These are phyloP conservation scores for Leishmania martiniquensis DNA, from an alignment of 208 protist species.

Conservation along the genomic window DNA sequence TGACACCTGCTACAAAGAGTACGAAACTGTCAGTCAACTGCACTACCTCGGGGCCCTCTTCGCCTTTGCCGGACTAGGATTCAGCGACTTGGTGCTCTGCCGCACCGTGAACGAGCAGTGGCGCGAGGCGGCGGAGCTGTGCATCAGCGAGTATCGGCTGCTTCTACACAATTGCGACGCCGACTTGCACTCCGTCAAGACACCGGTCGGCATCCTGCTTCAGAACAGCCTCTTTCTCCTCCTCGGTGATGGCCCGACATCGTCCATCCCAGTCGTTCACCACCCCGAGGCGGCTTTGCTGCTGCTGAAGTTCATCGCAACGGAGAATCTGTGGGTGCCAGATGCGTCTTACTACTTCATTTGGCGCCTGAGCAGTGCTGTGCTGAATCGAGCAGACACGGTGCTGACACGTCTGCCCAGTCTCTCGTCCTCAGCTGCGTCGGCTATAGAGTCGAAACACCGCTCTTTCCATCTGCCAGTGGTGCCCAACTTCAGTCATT, in stretches of 20 bases:
- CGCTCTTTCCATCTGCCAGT: constrained; percentile 24
- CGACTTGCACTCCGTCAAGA: constrained; percentile 43
- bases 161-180: constrained; percentile 60
- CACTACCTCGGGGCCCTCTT: constrained; percentile 71
- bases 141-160: constrained; percentile 73
- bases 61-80: constrained; percentile 52
- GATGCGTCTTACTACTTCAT: constrained; percentile 40
- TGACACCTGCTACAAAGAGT: constrained; percentile 56
- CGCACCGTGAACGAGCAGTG: constrained; percentile 69
- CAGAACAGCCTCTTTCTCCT: constrained; percentile 63
- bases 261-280: constrained; percentile 30
- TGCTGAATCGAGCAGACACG: constrained; percentile 32
- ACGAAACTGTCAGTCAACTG: constrained; percentile 48
- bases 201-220: constrained; percentile 49
- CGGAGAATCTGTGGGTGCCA: constrained; percentile 38
- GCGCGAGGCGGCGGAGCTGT: constrained; percentile 73
- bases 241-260: constrained; percentile 32
- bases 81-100: constrained; percentile 64
- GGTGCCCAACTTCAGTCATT: constrained; percentile 52
- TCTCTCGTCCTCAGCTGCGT: constrained; percentile 3
- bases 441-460: not conserved
- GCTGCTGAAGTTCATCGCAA: constrained; percentile 48
- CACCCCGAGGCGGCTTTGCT: constrained; percentile 46
- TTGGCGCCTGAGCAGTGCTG: constrained; percentile 26
- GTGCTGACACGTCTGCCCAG: constrained; percentile 15